These are phyloP conservation scores for Arabidopsis arenosa DNA, from an alignment of 345 rosid genomes.

Conservation along the genomic window DNA sequence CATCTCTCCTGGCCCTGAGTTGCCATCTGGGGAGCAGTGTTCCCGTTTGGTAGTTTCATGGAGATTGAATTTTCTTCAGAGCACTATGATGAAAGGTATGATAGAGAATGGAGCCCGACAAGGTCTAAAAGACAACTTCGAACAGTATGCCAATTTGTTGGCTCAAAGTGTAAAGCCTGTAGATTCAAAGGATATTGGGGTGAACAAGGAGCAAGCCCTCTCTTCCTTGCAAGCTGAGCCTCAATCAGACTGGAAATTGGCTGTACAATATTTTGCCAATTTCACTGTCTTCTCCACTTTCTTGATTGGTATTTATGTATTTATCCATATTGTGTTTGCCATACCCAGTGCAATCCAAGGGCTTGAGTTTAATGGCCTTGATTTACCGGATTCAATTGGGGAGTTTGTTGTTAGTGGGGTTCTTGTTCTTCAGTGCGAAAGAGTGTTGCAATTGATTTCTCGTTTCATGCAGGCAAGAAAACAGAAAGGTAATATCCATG, in stretches of 20 bases:
- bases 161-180: slow-evolving; percentile 74
- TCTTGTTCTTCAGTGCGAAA: slow-evolving; percentile 80
- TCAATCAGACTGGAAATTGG: slow-evolving; percentile 86
- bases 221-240: slow-evolving; percentile 86
- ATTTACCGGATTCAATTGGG: slow-evolving; percentile 91
- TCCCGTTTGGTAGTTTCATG: slow-evolving; percentile 86
- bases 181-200: slow-evolving; percentile 78
- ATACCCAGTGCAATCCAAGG: slow-evolving; percentile 75
- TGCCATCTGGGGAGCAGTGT: slow-evolving; percentile 75
- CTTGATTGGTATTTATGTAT: slow-evolving; percentile 69
- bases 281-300: slow-evolving; percentile 76
- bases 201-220: slow-evolving; percentile 82
- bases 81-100: slow-evolving; percentile 94
- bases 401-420: slow-evolving; percentile 82
- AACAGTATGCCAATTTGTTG: slow-evolving; percentile 63
- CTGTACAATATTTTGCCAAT: slow-evolving; percentile 80
- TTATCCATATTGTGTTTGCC: slow-evolving; percentile 72
- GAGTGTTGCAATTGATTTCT: slow-evolving; percentile 67
- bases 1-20: slow-evolving; percentile 79
- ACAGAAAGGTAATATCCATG: slow-evolving; percentile 64
- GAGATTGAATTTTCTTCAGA: slow-evolving; percentile 87
- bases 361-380: slow-evolving; percentile 92
- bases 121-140: slow-evolving; percentile 85
- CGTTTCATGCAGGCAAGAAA: slow-evolving; percentile 90
- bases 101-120: slow-evolving; percentile 90